phyloP scores from a whole-genome alignment of 2,329 filamentous ascomycete genomes.

The Penicillium hordei region DNA sequence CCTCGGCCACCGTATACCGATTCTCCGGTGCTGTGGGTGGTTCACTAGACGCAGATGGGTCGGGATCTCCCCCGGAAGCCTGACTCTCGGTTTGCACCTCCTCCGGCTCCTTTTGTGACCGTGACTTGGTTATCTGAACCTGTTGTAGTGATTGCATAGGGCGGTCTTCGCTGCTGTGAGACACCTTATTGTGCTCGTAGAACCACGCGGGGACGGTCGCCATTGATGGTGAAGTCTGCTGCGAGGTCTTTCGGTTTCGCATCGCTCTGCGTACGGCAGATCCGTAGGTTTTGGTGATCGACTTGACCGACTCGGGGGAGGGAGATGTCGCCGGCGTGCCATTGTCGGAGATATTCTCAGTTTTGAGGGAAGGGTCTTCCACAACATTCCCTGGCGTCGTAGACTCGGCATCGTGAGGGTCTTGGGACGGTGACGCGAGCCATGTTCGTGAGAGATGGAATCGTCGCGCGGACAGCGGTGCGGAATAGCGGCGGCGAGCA shows the following conservation, averaged over 20 bases:
- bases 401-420: conserved; percentile 28
- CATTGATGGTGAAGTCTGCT: conserved; percentile 21
- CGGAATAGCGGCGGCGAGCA: conserved; percentile 39
- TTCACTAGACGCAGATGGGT: conserved; percentile 22
- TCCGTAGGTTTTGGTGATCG: conserved; percentile 38
- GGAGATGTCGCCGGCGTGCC: conserved; percentile 10
- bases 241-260: conserved; percentile 34
- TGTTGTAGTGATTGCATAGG: conserved; percentile 20
- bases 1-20: conserved; percentile 43
- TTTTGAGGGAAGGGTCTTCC: conserved; percentile 16
- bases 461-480: conserved; percentile 26
- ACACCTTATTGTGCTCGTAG: conserved; percentile 35
- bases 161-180: conserved; percentile 20
- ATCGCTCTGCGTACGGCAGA: conserved; percentile 42
- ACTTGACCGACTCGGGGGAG: conserved; percentile 21
- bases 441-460: conserved; percentile 37
- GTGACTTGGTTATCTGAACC: conserved; percentile 30
- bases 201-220: conserved; percentile 42
- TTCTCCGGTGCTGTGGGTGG: conserved; percentile 20
- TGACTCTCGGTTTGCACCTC: conserved; percentile 10
- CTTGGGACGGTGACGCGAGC: conserved; percentile 30
- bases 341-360: conserved; percentile 2
- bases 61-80: conserved; percentile 29
- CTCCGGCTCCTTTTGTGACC: conserved; percentile 17
- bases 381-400: conserved; percentile 22